A percentile compares a stretch with the other conserved stretches of the same genome.
These are phyloP conservation scores for Lagerstroemia speciosa DNA, from an alignment of 345 rosid genomes.

Conservation along the genomic window DNA sequence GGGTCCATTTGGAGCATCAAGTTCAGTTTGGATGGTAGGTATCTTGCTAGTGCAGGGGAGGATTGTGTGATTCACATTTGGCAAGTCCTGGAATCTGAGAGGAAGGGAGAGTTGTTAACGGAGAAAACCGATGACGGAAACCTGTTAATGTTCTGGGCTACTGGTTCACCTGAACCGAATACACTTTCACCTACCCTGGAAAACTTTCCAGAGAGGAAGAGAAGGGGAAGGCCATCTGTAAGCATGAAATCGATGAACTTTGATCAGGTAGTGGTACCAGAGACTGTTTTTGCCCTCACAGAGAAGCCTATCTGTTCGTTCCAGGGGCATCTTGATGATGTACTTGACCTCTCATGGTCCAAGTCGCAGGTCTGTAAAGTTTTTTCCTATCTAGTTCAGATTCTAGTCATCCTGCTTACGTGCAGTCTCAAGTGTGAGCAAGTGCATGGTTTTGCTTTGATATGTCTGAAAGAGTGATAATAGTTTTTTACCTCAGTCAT, in stretches of 20 bases:
- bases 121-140: constrained; percentile 71
- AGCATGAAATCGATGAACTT: constrained; percentile 74
- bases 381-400: neutral
- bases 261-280: constrained; percentile 66
- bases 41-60: constrained; percentile 98
- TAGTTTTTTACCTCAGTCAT: neutral
- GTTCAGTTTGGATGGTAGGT: constrained; percentile 89
- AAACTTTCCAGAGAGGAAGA: constrained; percentile 47
- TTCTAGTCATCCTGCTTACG: neutral
- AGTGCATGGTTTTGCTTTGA: constrained; percentile 1
- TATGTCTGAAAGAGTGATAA: neutral
- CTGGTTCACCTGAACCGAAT: constrained; percentile 78
- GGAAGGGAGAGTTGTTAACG: constrained; percentile 74
- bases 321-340: constrained; percentile 66
- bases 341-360: constrained; percentile 97
- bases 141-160: constrained; percentile 40
- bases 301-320: constrained; percentile 92
- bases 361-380: constrained; percentile 70
- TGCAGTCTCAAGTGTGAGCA: neutral
- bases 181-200: constrained; percentile 46
- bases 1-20: constrained; percentile 94
- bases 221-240: constrained; percentile 66
- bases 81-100: constrained; percentile 64
- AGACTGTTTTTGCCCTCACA: constrained; percentile 66
- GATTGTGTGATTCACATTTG: constrained; percentile 80